These are phyloP conservation scores for Turritis glabra DNA, from an alignment of 345 rosid species.

Conservation along the genomic window DNA sequence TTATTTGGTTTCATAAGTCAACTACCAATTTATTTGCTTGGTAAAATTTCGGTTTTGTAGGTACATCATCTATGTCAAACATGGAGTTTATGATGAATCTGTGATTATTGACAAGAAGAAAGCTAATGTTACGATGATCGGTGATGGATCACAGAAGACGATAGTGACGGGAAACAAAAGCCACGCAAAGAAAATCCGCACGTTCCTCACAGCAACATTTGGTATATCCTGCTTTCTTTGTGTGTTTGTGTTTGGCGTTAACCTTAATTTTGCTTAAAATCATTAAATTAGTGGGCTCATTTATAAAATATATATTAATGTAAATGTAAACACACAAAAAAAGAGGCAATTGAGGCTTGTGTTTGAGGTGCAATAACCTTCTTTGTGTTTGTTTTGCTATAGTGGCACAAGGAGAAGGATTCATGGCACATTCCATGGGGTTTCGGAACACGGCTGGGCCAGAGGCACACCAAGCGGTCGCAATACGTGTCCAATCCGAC, in stretches of 20 bases:
- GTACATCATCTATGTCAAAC: slow-evolving; percentile 68
- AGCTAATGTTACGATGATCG: slow-evolving; percentile 63
- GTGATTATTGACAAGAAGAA: slow-evolving; percentile 57
- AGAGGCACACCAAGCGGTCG: slow-evolving; percentile 71
- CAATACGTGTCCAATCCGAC: slow-evolving; percentile 70
- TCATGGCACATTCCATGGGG: slow-evolving; percentile 73
- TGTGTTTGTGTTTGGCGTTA: not conserved
- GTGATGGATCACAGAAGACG: slow-evolving; percentile 85
- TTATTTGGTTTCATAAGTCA: not conserved
- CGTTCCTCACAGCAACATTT: slow-evolving; percentile 64
- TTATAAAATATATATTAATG: too few relatives aligned
- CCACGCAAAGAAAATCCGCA: slow-evolving; percentile 54
- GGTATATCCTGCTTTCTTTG: slow-evolving; percentile 46
- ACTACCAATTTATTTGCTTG: not conserved
- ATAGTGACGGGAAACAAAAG: slow-evolving; percentile 68
- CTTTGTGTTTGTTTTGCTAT: not conserved
- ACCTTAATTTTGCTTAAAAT: not conserved
- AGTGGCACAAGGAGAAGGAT: slow-evolving; percentile 71
- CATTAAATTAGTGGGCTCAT: too few relatives aligned
- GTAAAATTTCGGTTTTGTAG: slow-evolving; percentile 34
- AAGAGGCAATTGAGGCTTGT: not conserved
- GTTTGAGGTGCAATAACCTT: slow-evolving; percentile 4
- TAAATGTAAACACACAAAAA: too few relatives aligned
- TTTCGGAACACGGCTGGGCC: slow-evolving; percentile 90
- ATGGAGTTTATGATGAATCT: slow-evolving; percentile 69